Base-by-base conservation (phyloP, 257 asterid species). In the Nicotiana sylvestris region DNA sequence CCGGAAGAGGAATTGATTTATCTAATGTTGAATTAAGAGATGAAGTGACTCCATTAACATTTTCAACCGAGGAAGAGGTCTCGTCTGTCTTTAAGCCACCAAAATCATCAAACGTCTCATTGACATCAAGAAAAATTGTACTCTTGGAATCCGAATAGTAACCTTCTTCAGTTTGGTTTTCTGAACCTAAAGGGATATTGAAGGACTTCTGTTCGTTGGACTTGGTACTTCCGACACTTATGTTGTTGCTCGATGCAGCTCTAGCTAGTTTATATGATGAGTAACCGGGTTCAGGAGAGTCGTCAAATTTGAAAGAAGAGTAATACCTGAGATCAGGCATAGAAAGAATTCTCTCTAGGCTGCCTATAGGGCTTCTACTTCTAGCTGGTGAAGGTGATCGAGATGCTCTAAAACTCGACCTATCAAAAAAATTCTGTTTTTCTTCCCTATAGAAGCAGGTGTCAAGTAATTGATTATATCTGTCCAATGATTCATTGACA, bases 281-380 rank as follows among this genome's bases (percentile, higher is more conserved):
- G 53, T 85, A 81, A 62, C 83, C 78, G 35, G 62, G 66, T 39
- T 76, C 80, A 0, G 67, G 66, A 70, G 88, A 82, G 83, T 90
- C 95, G 12, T 91, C 93, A 7, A 72, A 69, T 1, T 83, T 89
- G 32, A 88, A 84, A 57, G 82, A 88, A 7, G 92, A 85, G 80
- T 89, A 87, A 17, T 91, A 84, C 77, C 96, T 92, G 57, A 95
- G 93, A 83, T 92, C 94, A 21, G 96, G 98, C 69, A 91, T 88
- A 1, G 99, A 94, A 69, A 84, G 92, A 80, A 92, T 92, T 87
- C 97, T 95, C 30, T 39, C 88, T 17, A 92, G 78, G 13, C 49
- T 43, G 49, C 66, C 37, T 33, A 85, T 81, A 21, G 80, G 87
- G 9, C 57, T 85, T 8, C 58, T 78, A 9, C 58, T 78, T 4